Evolutionary conservation across 305 asterid species (phyloP).

Genomic region (Fraxinus velutina): DNA sequence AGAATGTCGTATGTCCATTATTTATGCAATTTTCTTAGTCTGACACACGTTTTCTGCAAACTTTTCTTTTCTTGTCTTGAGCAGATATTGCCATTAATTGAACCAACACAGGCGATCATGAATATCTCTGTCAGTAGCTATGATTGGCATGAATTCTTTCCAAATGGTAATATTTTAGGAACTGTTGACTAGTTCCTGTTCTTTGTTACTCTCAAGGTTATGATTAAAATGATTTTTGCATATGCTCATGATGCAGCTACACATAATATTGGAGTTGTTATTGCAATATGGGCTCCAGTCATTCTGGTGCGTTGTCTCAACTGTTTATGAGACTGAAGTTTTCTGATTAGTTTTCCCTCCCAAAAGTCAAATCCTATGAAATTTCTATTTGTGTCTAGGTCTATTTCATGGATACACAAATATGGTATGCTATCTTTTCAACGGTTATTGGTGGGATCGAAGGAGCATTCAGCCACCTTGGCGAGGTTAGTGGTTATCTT

Average conservation of each 20-base stretch:
- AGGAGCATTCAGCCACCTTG: conserved; percentile 99
- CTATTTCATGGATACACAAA: conserved; percentile 94
- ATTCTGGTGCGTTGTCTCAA: conserved; percentile 58
- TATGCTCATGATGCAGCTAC: conserved; percentile 56
- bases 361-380: conserved; percentile 23
- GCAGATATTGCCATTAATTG: conserved; percentile 89
- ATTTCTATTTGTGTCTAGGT: conserved; percentile 48
- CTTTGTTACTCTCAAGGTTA: conserved; percentile 14
- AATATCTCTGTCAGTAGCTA: conserved; percentile 56
- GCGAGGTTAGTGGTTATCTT: conserved; percentile 66
- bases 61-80: conserved; percentile 19
- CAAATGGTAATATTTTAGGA: conserved; percentile 55
- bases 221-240: conserved; percentile 26
- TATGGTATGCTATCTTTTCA: conserved; percentile 92
- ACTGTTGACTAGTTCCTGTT: conserved; percentile 6
- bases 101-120: conserved; percentile 79
- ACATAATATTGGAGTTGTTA: conserved; percentile 73
- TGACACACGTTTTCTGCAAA: background rate
- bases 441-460: conserved; percentile 89
- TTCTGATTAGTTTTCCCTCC: conserved; percentile 15
- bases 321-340: conserved; percentile 1
- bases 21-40: background rate
- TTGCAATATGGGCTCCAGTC: conserved; percentile 91
- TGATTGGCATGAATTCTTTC: conserved; percentile 98
- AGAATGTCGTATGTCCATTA: background rate